Conservation (phyloP, 75 land plant genomes). For the Cupressus sempervirens region DNA sequence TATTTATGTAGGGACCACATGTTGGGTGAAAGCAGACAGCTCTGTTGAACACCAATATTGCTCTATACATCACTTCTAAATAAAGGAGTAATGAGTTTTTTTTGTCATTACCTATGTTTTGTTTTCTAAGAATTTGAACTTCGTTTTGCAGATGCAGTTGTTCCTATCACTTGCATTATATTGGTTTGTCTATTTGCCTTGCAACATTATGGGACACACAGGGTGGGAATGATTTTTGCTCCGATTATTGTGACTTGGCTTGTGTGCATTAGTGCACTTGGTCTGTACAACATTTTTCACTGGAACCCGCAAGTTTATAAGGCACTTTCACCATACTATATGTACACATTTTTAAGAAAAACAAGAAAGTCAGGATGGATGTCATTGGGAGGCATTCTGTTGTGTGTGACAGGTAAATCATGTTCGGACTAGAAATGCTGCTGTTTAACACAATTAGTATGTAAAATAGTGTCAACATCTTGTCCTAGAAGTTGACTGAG, state of each 20-base stretch:
- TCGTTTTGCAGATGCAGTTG: conserved; percentile 61
- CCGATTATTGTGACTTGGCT: conserved; percentile 81
- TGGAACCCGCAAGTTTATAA: conserved; percentile 60
- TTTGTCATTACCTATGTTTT: background rate
- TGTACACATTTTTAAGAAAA: conserved; percentile 65
- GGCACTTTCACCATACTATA: conserved; percentile 80
- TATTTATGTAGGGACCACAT: too few species aligned
- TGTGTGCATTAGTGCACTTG: conserved; percentile 73
- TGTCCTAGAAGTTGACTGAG: background rate
- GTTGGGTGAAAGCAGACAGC: too few species aligned
- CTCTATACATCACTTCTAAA: too few species aligned
- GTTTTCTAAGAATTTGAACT: conserved; percentile 7
- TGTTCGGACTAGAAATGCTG: background rate
- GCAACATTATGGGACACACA: conserved; percentile 83
- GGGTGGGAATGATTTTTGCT: conserved; percentile 74
- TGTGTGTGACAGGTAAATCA: conserved; percentile 76
- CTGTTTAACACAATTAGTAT: background rate
- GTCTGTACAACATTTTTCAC: conserved; percentile 66
- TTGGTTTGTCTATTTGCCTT: conserved; percentile 70
- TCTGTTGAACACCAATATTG: too few species aligned
- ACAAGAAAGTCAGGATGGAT: conserved; percentile 67
- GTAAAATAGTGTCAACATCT: background rate
- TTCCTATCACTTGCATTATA: conserved; percentile 67
- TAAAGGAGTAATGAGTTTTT: background rate
- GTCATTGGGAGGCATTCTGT: conserved; percentile 79